These are phyloP conservation scores for Ceratonia siliqua DNA, from an alignment of 306 rosid genomes.

Conservation along the genomic window DNA sequence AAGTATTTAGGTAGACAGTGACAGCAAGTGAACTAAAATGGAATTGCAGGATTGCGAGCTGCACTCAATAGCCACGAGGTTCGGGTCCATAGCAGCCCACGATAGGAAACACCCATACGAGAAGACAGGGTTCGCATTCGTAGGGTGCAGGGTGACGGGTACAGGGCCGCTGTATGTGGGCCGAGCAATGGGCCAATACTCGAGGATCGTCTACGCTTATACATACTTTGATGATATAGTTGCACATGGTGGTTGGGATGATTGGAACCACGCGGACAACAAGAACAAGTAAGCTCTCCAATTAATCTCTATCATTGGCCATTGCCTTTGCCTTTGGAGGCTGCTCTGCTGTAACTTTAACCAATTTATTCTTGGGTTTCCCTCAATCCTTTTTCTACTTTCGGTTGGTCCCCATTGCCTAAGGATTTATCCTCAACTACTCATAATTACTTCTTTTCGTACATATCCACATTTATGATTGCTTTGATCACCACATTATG, in stretches of 20 bases:
- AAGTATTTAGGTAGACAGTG: background rate
- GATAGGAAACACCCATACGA: slow-evolving; percentile 49
- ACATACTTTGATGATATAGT: slow-evolving; percentile 74
- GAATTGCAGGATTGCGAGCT: slow-evolving; percentile 77
- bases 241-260: slow-evolving; percentile 86
- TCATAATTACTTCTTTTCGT: too few species aligned
- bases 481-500: too few species aligned
- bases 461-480: too few species aligned
- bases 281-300: slow-evolving; percentile 51
- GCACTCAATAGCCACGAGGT: slow-evolving; percentile 75
- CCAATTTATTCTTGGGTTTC: too few species aligned
- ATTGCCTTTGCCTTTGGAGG: too few species aligned
- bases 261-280: slow-evolving; percentile 62
- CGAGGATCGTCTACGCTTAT: slow-evolving; percentile 68
- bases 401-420: background rate
- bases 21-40: too few species aligned
- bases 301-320: too few species aligned
- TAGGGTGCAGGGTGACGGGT: slow-evolving; percentile 72
- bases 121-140: slow-evolving; percentile 84
- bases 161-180: slow-evolving; percentile 79
- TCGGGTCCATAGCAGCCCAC: slow-evolving; percentile 89
- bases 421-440: too few species aligned
- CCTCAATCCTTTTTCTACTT: background rate
- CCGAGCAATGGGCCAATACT: slow-evolving; percentile 78
- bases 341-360: too few species aligned